Conservation (phyloP, 169 alveolate genomes). For the Babesia caballi region DNA sequence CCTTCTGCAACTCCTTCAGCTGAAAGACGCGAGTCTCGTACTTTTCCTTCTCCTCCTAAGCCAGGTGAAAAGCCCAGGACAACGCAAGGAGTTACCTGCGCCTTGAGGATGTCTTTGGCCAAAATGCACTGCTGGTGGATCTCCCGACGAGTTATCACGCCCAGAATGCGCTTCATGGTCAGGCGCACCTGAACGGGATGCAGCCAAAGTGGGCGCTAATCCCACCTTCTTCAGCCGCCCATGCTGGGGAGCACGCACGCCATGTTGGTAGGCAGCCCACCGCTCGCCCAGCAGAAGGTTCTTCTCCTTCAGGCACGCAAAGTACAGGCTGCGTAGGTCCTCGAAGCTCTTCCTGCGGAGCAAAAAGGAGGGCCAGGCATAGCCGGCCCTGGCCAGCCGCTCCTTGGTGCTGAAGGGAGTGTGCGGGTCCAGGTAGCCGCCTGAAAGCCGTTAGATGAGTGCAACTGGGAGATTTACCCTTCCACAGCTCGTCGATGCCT, state of each 20-base stretch:
- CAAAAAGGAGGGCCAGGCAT: slow-evolving; percentile 84
- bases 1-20: slow-evolving; percentile 70
- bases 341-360: slow-evolving; percentile 80
- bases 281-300: slow-evolving; percentile 80
- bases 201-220: background rate
- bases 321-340: slow-evolving; percentile 81
- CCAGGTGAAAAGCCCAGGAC: background rate
- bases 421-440: slow-evolving; percentile 76
- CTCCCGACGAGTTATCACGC: slow-evolving; percentile 81
- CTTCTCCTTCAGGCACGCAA: slow-evolving; percentile 80
- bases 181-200: slow-evolving; percentile 61
- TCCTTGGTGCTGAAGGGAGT: slow-evolving; percentile 65
- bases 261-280: slow-evolving; percentile 75
- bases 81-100: slow-evolving; percentile 40
- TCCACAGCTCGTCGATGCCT: slow-evolving; percentile 81
- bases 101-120: slow-evolving; percentile 75
- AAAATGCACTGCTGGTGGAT: slow-evolving; percentile 83
- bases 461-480: slow-evolving; percentile 49
- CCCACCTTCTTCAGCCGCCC: slow-evolving; percentile 81
- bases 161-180: slow-evolving; percentile 82
- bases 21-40: slow-evolving; percentile 76
- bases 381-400: slow-evolving; percentile 77
- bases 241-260: slow-evolving; percentile 70
- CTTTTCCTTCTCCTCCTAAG: slow-evolving; percentile 75
- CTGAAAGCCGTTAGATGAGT: slow-evolving; percentile 8